Base-by-base conservation (phyloP, 2,329 filamentous ascomycete genomes). In the Phialocephala subalpina region DNA sequence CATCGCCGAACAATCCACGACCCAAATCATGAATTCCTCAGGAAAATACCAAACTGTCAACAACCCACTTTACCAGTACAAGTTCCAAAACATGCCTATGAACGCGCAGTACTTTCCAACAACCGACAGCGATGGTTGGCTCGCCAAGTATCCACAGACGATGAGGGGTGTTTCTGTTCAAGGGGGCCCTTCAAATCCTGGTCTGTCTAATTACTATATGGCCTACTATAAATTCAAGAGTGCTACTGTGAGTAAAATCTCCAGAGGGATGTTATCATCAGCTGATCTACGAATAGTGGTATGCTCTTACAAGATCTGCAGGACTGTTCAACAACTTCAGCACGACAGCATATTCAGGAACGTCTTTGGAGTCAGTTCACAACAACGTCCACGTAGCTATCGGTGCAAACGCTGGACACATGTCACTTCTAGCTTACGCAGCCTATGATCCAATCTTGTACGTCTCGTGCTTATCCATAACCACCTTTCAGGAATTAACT, bases 41-140 rank as follows among this genome's bases (percentile, higher is more conserved):
- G 73, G 73, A 25, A 16, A 49, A 6, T 6, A 18, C 49, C 53
- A 70, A 42, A 62, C 36, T 38, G 66, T 87, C 35, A 74, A 76
- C 45, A 89, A 88, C 72, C 86, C 87, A 2, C 75, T 89, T 0
- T 81, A 80, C 69, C 81, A 79, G 63, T 89, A 83, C 74, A 76
- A 70, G 1, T 88, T 86, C 75, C 83, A 82, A 12, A 59, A 57
- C 1, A 67, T 69, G 25, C 73, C 71, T 70, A 73, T 65, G 74
- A 75, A 58, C 79, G 77, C 22, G 64, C 82, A 38, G 71, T 75
- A 58, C 74, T 80, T 64, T 79, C 81, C 33, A 69, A 73, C 18
- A 73, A 76, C 61, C 53, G 72, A 67, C 71, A 75, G 68, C 38
- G 75, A 76, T 38, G 77, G 76, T 6, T 63, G 52, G 8, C 67